These are phyloP conservation scores for Talaromyces sp. DNA, from an alignment of 2,329 filamentous ascomycete species.

Conservation along the genomic window DNA sequence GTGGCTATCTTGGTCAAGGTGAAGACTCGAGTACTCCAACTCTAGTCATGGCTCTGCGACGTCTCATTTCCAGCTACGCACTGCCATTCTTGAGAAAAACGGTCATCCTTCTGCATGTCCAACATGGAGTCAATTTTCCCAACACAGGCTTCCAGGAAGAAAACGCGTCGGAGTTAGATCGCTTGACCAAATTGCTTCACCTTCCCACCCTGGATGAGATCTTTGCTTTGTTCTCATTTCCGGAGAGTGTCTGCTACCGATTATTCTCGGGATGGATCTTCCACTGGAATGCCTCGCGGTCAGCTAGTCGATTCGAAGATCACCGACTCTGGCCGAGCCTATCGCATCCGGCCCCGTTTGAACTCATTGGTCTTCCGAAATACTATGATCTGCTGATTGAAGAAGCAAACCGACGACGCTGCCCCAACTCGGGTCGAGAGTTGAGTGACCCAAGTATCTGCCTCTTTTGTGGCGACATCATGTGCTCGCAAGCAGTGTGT, in stretches of 20 bases:
- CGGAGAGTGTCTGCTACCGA: conserved; percentile 44
- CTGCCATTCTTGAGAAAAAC: conserved; percentile 86
- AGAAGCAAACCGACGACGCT: conserved; percentile 77
- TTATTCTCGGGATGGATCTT: conserved; percentile 70
- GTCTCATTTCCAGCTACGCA: conserved; percentile 70
- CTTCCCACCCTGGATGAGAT: conserved; percentile 78
- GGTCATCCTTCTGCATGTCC: conserved; percentile 77
- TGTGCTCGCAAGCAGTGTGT: conserved; percentile 91
- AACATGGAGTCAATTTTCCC: conserved; percentile 84
- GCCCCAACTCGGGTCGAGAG: conserved; percentile 87
- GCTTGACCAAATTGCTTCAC: conserved; percentile 71
- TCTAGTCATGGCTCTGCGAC: conserved; percentile 33
- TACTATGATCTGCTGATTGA: conserved; percentile 92
- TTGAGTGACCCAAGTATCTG: conserved; percentile 88
- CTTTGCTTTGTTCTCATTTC: conserved; percentile 56
- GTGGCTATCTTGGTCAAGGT: conserved; percentile 38
- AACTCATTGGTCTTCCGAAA: conserved; percentile 85
- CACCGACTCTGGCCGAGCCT: conserved; percentile 46
- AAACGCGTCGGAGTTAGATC: conserved; percentile 73
- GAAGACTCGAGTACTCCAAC: conserved; percentile 33
- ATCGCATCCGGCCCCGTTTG: conserved; percentile 87
- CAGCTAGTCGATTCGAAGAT: conserved; percentile 32
- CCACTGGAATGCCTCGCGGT: conserved; percentile 39
- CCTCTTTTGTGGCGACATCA: conserved; percentile 92
- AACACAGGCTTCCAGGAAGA: conserved; percentile 61